A percentile compares a stretch with the other conserved stretches of the same genome.
These are phyloP conservation scores for Starmera quercuum DNA, from an alignment of 805 yeast genomes.

Conservation along the genomic window DNA sequence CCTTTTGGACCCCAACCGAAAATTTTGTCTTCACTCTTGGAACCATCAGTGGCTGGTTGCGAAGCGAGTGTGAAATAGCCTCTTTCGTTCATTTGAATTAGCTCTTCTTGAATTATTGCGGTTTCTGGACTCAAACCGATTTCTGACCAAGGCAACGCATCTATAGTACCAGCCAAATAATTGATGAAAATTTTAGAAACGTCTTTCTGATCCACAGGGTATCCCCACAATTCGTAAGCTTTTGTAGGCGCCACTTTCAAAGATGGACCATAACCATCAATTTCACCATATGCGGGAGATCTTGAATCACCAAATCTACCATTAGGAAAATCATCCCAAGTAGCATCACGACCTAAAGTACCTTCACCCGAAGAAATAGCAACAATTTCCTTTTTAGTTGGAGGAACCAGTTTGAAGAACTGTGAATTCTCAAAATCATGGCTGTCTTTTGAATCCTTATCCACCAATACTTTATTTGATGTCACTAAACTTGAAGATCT, in stretches of 20 bases:
- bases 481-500: constrained; percentile 21
- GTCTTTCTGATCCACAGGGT: constrained; percentile 54
- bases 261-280: constrained; percentile 94
- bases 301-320: constrained; percentile 94
- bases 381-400: constrained; percentile 49
- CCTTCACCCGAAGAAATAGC: constrained; percentile 85
- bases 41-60: constrained; percentile 88
- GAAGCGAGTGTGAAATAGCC: constrained; percentile 87
- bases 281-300: constrained; percentile 96
- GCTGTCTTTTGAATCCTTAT: constrained; percentile 18
- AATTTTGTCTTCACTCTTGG: constrained; percentile 71
- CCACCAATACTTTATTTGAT: constrained; percentile 34
- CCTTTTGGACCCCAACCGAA: constrained; percentile 97
- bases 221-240: constrained; percentile 76
- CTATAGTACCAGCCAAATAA: constrained; percentile 68
- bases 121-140: constrained; percentile 83
- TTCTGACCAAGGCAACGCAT: constrained; percentile 89
- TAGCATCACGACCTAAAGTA: constrained; percentile 77
- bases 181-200: constrained; percentile 59
- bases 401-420: constrained; percentile 18
- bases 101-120: constrained; percentile 84
- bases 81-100: constrained; percentile 65
- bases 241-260: constrained; percentile 64
- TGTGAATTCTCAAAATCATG: constrained; percentile 16
- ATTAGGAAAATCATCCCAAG: constrained; percentile 96